Evolutionary conservation across 768 basidiomycete species (phyloP).

Genomic region (Boletus bicolor): DNA sequence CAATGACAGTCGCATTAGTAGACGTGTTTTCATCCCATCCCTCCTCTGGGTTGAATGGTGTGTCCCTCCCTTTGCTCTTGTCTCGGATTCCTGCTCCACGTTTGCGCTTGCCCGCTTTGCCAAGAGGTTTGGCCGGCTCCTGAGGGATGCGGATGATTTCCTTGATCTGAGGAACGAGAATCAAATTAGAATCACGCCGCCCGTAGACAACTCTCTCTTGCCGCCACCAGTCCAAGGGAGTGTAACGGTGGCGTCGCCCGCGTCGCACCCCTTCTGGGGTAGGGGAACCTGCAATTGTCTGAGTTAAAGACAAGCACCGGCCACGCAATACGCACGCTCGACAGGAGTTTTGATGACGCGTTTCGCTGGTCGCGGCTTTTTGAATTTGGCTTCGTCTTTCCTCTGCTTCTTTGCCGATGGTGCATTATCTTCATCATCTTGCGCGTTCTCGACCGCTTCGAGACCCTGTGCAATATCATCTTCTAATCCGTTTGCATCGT

Average conservation of each 20-base stretch:
- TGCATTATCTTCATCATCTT: conserved; percentile 40
- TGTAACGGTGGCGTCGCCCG: conserved; percentile 62
- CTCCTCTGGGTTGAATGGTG: conserved; percentile 52
- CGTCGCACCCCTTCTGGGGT: conserved; percentile 57
- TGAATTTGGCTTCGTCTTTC: conserved; percentile 27
- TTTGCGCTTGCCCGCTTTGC: conserved; percentile 37
- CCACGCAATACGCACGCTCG: conserved; percentile 24
- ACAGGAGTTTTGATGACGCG: conserved; percentile 11
- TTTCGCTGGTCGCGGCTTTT: conserved; percentile 26
- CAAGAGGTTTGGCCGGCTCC: conserved; percentile 47
- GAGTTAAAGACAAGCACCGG: not conserved
- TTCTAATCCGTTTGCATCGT: conserved; percentile 32
- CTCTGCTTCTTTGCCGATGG: conserved; percentile 30
- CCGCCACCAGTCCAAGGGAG: conserved; percentile 91
- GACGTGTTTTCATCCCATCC: conserved; percentile 87
- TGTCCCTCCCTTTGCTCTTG: conserved; percentile 35
- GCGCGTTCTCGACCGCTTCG: conserved; percentile 51
- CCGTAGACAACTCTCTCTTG: conserved; percentile 86
- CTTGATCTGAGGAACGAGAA: conserved; percentile 63
- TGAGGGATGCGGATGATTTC: conserved; percentile 59
- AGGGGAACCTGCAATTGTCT: conserved; percentile 22
- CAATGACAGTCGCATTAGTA: conserved; percentile 61
- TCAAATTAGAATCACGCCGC: conserved; percentile 46
- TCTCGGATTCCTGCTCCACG: conserved; percentile 30
- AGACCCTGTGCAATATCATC: conserved; percentile 43